A percentile compares a stretch with the other conserved stretches of the same genome.
phyloP scores from a whole-genome alignment of 106 monocot species.

The Acorus calamus region DNA sequence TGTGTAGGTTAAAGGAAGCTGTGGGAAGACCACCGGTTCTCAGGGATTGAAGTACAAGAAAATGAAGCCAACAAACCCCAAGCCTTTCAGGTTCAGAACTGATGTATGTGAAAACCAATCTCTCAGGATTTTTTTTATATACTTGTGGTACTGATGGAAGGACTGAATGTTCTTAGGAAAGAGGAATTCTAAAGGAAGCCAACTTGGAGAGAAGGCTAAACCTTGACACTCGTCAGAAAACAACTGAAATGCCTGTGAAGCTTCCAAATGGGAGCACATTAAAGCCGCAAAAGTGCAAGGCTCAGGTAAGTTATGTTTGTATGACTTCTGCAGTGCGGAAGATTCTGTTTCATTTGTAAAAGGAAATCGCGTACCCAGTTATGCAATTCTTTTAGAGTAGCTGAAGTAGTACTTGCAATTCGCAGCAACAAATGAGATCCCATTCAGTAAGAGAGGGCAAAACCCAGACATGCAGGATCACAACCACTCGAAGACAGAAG shows the following conservation, averaged over 20 bases:
- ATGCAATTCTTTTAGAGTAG: neutral
- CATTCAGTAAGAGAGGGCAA: no score
- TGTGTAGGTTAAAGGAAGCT: no score
- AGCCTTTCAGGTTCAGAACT: slow-evolving; percentile 81
- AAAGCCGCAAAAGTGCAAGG: no score
- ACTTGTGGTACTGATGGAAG: no score
- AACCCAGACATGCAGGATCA: no score
- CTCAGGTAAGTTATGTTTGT: slow-evolving; percentile 7
- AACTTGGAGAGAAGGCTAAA: slow-evolving; percentile 36
- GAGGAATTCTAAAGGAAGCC: slow-evolving; percentile 54
- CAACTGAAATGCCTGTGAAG: slow-evolving; percentile 1
- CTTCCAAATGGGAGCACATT: neutral
- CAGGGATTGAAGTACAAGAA: slow-evolving; percentile 24
- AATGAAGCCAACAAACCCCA: slow-evolving; percentile 49
- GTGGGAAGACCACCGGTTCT: neutral
- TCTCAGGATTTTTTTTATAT: no score
- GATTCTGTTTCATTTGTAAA: neutral
- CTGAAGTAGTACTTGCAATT: no score
- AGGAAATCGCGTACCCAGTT: no score
- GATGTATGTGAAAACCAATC: slow-evolving; percentile 48
- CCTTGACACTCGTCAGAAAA: slow-evolving; percentile 12
- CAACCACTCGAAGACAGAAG: neutral
- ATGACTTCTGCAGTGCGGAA: neutral
- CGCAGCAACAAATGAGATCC: no score
- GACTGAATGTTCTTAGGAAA: slow-evolving; percentile 20